phyloP scores from a whole-genome alignment of 2,329 filamentous ascomycete genomes.

The Calonectria ilicicola region DNA sequence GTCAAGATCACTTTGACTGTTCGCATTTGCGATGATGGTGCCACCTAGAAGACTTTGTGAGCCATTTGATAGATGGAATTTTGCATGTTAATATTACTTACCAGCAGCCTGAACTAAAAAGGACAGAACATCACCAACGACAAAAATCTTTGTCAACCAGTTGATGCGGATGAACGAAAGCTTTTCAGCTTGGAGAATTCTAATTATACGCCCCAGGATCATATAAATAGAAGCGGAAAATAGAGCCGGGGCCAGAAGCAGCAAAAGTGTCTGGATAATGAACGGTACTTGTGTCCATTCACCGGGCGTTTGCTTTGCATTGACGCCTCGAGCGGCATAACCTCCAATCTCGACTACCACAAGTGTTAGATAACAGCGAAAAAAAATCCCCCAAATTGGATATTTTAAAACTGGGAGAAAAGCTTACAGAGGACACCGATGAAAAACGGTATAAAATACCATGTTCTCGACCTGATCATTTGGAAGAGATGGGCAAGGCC shows the following conservation, averaged over 20 bases:
- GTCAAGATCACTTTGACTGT: background rate
- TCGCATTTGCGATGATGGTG: background rate
- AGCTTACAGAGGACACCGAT: slow-evolving; percentile 9
- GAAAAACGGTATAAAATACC: slow-evolving; percentile 15
- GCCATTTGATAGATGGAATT: background rate
- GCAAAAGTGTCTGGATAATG: slow-evolving; percentile 34
- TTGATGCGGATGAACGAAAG: background rate
- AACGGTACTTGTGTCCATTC: slow-evolving; percentile 49
- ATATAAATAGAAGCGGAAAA: background rate
- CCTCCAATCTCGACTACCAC: slow-evolving; percentile 50
- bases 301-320: slow-evolving; percentile 46
- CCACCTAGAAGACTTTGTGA: background rate
- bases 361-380: background rate
- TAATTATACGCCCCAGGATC: background rate
- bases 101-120: background rate
- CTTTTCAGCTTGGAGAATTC: background rate
- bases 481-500: slow-evolving; percentile 4
- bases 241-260: background rate
- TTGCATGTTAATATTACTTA: background rate
- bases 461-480: background rate
- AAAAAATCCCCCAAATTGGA: no score
- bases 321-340: slow-evolving; percentile 50
- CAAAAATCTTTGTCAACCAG: slow-evolving; percentile 1
- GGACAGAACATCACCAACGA: background rate
- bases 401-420: background rate